phyloP scores from a whole-genome alignment of 441 rosid species.

The Dalechampia spathulata region DNA sequence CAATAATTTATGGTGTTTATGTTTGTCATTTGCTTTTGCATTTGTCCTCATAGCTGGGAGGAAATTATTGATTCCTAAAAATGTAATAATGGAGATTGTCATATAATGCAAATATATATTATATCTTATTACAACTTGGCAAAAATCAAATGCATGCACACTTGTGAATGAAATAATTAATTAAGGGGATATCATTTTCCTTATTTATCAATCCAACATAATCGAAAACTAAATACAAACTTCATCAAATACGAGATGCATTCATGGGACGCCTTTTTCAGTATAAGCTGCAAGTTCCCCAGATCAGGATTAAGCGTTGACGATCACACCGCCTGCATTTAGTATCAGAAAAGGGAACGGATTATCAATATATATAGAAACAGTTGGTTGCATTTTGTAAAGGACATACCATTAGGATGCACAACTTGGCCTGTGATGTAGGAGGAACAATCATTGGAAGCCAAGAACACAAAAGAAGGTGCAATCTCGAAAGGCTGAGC shows the following conservation, averaged over 20 bases:
- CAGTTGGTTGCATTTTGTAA: not conserved
- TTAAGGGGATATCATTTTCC: not conserved
- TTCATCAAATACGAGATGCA: no score
- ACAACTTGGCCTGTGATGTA: conserved; percentile 61
- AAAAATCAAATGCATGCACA: no score
- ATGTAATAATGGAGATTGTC: no score
- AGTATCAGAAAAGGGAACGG: not conserved
- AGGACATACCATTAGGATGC: not conserved
- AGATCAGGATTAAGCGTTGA: conserved; percentile 31
- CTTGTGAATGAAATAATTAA: no score
- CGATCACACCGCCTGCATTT: conserved; percentile 39
- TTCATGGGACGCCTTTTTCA: no score
- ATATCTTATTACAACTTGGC: no score
- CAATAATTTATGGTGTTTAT: no score
- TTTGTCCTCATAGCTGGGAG: no score
- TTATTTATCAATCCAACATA: not conserved
- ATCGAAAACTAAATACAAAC: no score
- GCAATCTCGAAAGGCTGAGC: conserved; percentile 61
- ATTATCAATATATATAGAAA: not conserved
- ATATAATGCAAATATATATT: no score
- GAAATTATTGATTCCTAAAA: no score
- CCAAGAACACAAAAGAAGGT: conserved; percentile 51
- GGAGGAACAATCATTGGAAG: conserved; percentile 54
- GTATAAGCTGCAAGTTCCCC: not conserved
- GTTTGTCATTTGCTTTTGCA: no score